Percentiles rank a stretch among this genome's conserved stretches.
Conservation (phyloP, 768 basidiomycete species). For the Mrakia gelida region DNA sequence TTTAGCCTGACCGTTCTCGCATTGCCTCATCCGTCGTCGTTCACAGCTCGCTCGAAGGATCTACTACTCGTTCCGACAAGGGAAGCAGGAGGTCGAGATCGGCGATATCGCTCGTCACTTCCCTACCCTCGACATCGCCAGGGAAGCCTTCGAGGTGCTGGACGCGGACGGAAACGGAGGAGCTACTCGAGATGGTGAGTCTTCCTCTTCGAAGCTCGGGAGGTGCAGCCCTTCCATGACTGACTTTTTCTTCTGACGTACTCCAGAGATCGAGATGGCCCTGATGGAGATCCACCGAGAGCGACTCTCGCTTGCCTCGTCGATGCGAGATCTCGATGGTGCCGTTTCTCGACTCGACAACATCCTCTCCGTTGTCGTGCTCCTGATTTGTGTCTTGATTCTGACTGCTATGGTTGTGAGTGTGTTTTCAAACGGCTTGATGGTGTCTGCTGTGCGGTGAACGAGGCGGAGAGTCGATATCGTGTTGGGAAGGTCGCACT, state of each 20-base stretch:
- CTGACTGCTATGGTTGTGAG: conserved; percentile 73
- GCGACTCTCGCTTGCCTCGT: conserved; percentile 73
- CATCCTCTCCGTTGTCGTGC: conserved; percentile 72
- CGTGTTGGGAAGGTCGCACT: too few species aligned
- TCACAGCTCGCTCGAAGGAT: conserved; percentile 71
- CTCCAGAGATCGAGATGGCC: conserved; percentile 61
- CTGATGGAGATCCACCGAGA: conserved; percentile 79
- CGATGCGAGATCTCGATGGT: conserved; percentile 83
- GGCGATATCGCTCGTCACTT: conserved; percentile 72
- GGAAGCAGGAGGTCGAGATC: conserved; percentile 57
- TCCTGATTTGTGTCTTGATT: conserved; percentile 69
- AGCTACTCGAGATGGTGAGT: conserved; percentile 46
- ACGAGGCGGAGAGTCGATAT: too few species aligned
- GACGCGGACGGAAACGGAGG: conserved; percentile 52
- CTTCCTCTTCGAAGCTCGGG: too few species aligned
- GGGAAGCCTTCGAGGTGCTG: conserved; percentile 48
- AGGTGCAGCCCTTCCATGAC: too few species aligned
- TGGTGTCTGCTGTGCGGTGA: too few species aligned
- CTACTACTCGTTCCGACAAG: conserved; percentile 76
- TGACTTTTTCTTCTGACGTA: too few species aligned
- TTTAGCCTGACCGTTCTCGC: too few species aligned
- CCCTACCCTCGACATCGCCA: conserved; percentile 59
- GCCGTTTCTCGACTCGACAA: conserved; percentile 72
- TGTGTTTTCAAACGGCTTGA: background rate
- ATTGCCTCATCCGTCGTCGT: too few species aligned